Conservation (phyloP, 148 eudicot genomes). For the Cornus controversa region DNA sequence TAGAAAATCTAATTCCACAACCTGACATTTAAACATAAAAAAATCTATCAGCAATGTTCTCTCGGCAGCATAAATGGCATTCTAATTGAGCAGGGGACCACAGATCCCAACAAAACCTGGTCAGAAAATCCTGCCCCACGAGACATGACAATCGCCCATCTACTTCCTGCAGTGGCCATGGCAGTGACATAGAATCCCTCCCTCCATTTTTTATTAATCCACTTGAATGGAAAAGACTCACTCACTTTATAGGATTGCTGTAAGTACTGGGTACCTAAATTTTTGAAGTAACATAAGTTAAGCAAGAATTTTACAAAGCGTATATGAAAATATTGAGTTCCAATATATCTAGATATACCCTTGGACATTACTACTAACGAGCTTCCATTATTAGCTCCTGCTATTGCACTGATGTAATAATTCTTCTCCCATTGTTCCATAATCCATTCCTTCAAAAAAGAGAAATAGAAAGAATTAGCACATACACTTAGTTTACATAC, state of each 20-base stretch:
- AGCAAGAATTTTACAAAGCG: background rate
- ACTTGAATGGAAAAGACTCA: constrained; percentile 47
- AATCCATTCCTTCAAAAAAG: constrained; percentile 75
- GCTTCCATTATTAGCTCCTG: constrained; percentile 81
- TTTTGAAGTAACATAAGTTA: constrained; percentile 1
- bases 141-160: constrained; percentile 97
- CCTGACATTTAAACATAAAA: constrained; percentile 38
- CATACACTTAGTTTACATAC: background rate
- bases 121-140: constrained; percentile 82
- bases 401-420: constrained; percentile 85
- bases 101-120: constrained; percentile 52
- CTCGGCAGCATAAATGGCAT: background rate
- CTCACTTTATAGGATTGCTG: constrained; percentile 98
- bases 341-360: constrained; percentile 40
- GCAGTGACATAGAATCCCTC: constrained; percentile 90
- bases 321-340: background rate
- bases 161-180: constrained; percentile 87
- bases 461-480: background rate
- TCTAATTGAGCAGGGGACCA: background rate
- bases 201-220: constrained; percentile 74
- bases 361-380: constrained; percentile 92
- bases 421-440: constrained; percentile 98
- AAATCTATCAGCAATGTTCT: background rate
- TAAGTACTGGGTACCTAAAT: constrained; percentile 67
- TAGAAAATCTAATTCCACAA: constrained; percentile 90